Conservation (phyloP, 306 rosid species). For the Alnus rubra region DNA sequence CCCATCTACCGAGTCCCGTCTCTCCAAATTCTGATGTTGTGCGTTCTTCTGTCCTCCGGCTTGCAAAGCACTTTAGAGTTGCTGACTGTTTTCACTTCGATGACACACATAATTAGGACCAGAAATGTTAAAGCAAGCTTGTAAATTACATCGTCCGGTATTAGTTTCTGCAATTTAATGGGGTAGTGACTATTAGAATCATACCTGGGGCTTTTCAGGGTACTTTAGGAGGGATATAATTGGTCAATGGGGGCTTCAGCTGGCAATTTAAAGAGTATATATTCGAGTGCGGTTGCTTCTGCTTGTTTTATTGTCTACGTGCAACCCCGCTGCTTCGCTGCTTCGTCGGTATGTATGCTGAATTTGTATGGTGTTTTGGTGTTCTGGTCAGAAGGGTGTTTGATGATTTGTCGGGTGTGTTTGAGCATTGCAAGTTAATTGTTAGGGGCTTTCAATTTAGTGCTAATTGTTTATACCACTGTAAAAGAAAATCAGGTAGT, state of each 20-base stretch:
- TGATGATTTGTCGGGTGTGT: constrained; percentile 42
- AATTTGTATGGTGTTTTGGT: constrained; percentile 39
- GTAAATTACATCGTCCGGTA: not conserved
- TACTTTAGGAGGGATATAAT: constrained; percentile 28
- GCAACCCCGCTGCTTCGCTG: constrained; percentile 33
- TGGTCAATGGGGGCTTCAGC: constrained; percentile 37
- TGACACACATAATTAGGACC: constrained; percentile 40
- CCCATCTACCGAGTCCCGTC: constrained; percentile 64
- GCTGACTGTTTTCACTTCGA: constrained; percentile 61
- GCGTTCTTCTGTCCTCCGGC: constrained; percentile 64
- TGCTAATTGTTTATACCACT: constrained; percentile 54
- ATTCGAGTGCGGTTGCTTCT: constrained; percentile 40
- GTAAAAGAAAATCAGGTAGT: constrained; percentile 48
- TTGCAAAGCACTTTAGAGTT: constrained; percentile 73
- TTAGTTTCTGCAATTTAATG: constrained; percentile 16
- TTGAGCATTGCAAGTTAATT: constrained; percentile 34
- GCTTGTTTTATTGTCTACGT: constrained; percentile 26
- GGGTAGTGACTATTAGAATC: constrained; percentile 7
- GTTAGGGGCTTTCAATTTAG: constrained; percentile 34
- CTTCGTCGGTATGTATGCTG: constrained; percentile 35
- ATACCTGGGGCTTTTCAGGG: constrained; percentile 22
- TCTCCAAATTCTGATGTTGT: constrained; percentile 65
- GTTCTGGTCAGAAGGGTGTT: constrained; percentile 39
- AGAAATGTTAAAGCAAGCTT: constrained; percentile 25
- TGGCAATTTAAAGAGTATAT: constrained; percentile 20